Conservation (phyloP, 2,329 filamentous ascomycete species). For the Nemania sp. region DNA sequence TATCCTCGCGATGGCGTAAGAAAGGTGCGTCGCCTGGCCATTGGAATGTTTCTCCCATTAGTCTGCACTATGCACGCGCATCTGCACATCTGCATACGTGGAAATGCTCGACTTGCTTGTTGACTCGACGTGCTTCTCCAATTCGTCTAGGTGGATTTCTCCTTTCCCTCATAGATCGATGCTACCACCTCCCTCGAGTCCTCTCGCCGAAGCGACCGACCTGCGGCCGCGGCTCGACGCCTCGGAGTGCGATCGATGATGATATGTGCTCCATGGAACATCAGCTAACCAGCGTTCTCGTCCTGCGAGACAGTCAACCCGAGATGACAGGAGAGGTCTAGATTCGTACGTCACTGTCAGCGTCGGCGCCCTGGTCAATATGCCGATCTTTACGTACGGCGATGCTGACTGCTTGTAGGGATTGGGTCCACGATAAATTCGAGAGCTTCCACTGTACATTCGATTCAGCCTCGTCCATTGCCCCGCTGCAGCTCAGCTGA, state of each 20-base stretch:
- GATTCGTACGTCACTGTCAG: slow-evolving; percentile 61
- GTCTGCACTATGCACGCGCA: neutral
- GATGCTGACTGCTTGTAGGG: slow-evolving; percentile 54
- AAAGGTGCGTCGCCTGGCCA: slow-evolving; percentile 67
- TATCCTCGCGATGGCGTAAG: slow-evolving; percentile 82
- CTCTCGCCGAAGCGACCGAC: slow-evolving; percentile 38
- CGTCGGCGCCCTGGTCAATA: neutral
- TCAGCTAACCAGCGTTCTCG: slow-evolving; percentile 56
- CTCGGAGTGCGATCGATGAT: slow-evolving; percentile 42
- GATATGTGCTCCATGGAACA: slow-evolving; percentile 45
- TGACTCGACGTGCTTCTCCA: slow-evolving; percentile 23
- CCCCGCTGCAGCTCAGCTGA: slow-evolving; percentile 10
- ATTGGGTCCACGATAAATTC: slow-evolving; percentile 93
- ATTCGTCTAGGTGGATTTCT: slow-evolving; percentile 39
- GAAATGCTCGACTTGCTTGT: neutral
- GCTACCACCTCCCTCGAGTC: slow-evolving; percentile 34
- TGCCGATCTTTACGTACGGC: neutral
- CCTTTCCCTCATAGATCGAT: slow-evolving; percentile 39
- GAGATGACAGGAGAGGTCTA: slow-evolving; percentile 67
- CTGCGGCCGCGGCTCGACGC: slow-evolving; percentile 40
- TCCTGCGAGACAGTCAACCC: slow-evolving; percentile 49
- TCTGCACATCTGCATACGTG: too few relatives aligned
- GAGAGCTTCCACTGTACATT: slow-evolving; percentile 67
- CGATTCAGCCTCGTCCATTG: neutral
- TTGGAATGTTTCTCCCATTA: neutral